A percentile compares a stretch with the other conserved stretches of the same genome.
Evolutionary conservation across 1,284 basidiomycete species (phyloP).

Genomic region (Porodaedalea pini): DNA sequence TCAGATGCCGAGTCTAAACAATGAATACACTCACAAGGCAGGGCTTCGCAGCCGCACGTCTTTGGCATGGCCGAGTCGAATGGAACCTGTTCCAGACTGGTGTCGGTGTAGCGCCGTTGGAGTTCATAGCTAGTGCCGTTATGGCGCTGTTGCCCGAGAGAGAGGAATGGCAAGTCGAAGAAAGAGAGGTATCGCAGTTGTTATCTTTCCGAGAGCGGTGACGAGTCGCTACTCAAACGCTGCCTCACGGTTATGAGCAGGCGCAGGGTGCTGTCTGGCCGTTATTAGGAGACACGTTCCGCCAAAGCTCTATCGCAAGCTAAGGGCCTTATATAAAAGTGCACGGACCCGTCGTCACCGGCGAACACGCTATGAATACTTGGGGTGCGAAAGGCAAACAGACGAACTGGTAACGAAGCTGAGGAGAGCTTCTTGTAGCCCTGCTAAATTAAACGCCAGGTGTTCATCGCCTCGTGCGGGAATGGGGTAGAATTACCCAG

Average conservation of each 20-base stretch:
- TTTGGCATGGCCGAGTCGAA: not conserved
- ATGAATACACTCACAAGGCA: not conserved
- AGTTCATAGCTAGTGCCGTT: not conserved
- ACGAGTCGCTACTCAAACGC: too few relatives aligned
- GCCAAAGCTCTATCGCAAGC: too few relatives aligned
- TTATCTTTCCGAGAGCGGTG: not conserved
- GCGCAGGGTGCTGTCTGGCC: not conserved
- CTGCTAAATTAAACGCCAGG: slow-evolving; percentile 4
- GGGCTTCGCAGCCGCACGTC: not conserved
- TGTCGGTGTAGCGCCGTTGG: not conserved
- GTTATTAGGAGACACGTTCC: not conserved
- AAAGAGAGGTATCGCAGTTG: not conserved
- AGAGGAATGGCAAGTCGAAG: not conserved
- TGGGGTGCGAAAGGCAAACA: not conserved
- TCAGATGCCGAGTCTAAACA: not conserved
- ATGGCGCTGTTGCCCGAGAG: not conserved
- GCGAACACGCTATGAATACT: not conserved
- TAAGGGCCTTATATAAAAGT: not conserved
- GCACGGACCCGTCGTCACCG: not conserved
- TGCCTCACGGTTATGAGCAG: not conserved
- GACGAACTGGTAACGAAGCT: not conserved
- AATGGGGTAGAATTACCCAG: not conserved
- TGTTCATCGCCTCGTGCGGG: slow-evolving; percentile 2
- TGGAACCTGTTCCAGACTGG: not conserved
- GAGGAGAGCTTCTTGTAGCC: not conserved